Evolutionary conservation across 2,329 filamentous ascomycete species (phyloP).

Genomic region (Fusarium papillatum): DNA sequence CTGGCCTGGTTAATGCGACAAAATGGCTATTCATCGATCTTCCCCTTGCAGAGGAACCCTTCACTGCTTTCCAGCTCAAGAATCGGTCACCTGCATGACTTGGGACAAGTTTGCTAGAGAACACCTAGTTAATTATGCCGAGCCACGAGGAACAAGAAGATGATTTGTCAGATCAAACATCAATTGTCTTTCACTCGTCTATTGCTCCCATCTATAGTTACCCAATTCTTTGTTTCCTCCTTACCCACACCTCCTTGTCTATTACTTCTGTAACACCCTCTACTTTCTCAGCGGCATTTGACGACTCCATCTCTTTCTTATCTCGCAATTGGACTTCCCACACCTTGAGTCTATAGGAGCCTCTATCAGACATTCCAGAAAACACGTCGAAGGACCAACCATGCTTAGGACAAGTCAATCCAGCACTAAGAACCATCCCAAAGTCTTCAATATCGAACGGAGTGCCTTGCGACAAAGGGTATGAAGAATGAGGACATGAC

Average conservation of each 20-base stretch:
- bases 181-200: background rate
- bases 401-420: conserved; percentile 77
- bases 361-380: conserved; percentile 72
- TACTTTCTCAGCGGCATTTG: background rate
- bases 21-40: background rate
- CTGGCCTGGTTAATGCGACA: background rate
- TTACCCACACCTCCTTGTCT: conserved; percentile 58
- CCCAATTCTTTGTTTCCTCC: conserved; percentile 56
- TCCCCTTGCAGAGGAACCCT: background rate
- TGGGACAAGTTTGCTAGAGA: no score
- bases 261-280: background rate
- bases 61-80: no score
- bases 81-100: no score
- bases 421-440: conserved; percentile 72
- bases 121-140: no score
- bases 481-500: conserved; percentile 78
- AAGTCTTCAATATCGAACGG: conserved; percentile 83
- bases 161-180: background rate
- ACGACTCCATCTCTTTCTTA: background rate
- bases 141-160: background rate
- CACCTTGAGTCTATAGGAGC: conserved; percentile 70
- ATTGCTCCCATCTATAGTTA: background rate
- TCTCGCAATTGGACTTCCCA: conserved; percentile 74
- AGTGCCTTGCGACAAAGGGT: conserved; percentile 72
- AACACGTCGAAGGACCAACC: conserved; percentile 80